Base-by-base conservation (phyloP, 257 asterid species). In the Salvia hispanica region DNA sequence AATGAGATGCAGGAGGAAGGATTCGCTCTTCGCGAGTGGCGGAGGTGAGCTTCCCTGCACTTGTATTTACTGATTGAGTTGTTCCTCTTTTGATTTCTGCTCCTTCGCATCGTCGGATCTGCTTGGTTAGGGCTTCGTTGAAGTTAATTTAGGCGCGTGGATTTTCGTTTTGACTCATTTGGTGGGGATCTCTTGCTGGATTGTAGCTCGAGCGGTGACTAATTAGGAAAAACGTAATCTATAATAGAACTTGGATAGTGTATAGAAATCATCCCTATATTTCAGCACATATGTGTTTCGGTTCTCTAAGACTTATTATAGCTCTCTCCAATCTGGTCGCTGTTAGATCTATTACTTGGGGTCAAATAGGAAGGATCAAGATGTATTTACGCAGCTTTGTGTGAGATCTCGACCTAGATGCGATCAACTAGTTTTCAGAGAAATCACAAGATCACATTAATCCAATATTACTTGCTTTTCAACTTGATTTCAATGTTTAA, bases 1-100 rank as follows among this genome's bases (percentile, higher is more conserved):
- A 77, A 48, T 71, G 93, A 88, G 77, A 86, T 90, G 95, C 94
- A 78, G 5, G 98, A 92, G 47, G 95, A 91, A 81, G 95, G 95
- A 46, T 81, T 73, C 52, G 95, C 90, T 63, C 92, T 92, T 79
- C 92, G 94, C 25, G 95, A 92, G 69, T 92, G 98, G 98, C 80
- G 95, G 66, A 81, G 96, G 96, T 88, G 28, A 75, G 86, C 6
- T 71, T 64, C 45, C 31, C 65, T 44, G 59, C 53, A 6, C 55
- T 45, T 44, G 3, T 61, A 3, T 21, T 43, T 12, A 21, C 25
- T 42, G 11, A 61, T 42, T 16, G 5, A 61, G 37, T 47, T 15
- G 47, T 34, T 53, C 3, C 5, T 28, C 46, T 62, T 6, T 18
- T 39, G 34, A 13, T 64, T 36, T 18, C 7, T 57, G 25, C 40